Evolutionary conservation across 176 grass and related monocot species (phyloP).

Genomic region (Rhynchospora breviuscula): DNA sequence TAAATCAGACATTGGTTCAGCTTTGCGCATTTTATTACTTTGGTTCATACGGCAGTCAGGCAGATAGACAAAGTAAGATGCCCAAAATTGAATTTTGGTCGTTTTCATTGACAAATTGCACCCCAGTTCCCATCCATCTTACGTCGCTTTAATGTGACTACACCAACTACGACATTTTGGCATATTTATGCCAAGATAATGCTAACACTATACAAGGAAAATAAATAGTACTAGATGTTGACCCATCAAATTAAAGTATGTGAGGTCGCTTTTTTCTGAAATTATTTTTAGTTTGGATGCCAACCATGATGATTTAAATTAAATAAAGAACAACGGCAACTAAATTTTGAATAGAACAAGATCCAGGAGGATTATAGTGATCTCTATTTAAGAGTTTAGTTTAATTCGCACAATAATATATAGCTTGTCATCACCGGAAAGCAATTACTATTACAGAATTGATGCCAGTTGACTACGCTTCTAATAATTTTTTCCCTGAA

Average conservation of each 20-base stretch:
- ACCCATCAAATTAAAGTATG: not conserved
- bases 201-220: not conserved
- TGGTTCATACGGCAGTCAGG: not conserved
- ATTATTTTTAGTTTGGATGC: not conserved
- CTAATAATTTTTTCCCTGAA: not conserved
- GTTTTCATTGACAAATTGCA: slow-evolving; percentile 4
- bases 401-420: not conserved
- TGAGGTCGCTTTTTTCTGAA: not conserved
- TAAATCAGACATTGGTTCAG: too few relatives aligned
- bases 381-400: not conserved
- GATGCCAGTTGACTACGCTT: not conserved
- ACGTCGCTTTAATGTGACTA: not conserved
- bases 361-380: not conserved
- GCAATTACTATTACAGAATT: not conserved
- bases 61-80: not conserved
- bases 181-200: not conserved
- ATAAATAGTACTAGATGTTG: not conserved
- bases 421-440: not conserved
- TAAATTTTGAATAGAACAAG: not conserved
- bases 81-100: not conserved
- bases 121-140: not conserved
- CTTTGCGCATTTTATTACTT: not conserved
- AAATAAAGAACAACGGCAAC: not conserved
- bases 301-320: not conserved
- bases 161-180: not conserved